Base-by-base conservation (phyloP, 1,284 basidiomycete species). In the Stereum hirsutum region DNA sequence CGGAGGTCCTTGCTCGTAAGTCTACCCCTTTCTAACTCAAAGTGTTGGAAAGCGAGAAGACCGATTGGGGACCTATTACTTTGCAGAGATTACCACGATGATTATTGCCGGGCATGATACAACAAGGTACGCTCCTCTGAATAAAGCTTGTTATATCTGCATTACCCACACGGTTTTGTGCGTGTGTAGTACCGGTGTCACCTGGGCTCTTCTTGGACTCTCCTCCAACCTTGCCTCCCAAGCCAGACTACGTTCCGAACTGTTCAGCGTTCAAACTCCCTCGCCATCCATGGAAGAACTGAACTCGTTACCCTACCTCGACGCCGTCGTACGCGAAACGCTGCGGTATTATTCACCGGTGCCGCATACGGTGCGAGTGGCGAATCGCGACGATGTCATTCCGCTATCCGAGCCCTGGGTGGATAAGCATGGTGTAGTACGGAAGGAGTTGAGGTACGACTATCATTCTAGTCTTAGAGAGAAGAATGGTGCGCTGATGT, bases 41-140 rank as follows among this genome's bases (percentile, higher is more conserved):
- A 15, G 19, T 31, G 8, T 23, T 23, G n/a, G 2, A 15, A n/a
- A 19, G 10, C n/a, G 33, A 36, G 0, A 35, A 15, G 15, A 23
- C 23, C 20, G 17, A 10, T 2, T 11, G 5, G 6, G 7, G 23
- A 37, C 31, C 12, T 8, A 0, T 26, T 28, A 25, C 24, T 19
- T 26, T 27, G 14, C 49, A 77, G 75, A 78, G 62, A 63, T 79
- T 4, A 71, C 76, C 0, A 78, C 76, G 0, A 79, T 81, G 58
- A 55, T 84, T 3, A 63, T 76, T 3, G 78, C 80, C 2, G 89
- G 89, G 0, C 84, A 90, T 57, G 88, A 91, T 55, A 91, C 89
- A 0, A 65, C 66, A 1, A 82, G 78, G 72, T 73, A 52, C 3
- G 52, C 28, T 27, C 8, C 11, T 36, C 17, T 11, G 8, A 17